These are phyloP conservation scores for Diaporthe vexans DNA, from an alignment of 2,329 filamentous ascomycete genomes.

Conservation along the genomic window DNA sequence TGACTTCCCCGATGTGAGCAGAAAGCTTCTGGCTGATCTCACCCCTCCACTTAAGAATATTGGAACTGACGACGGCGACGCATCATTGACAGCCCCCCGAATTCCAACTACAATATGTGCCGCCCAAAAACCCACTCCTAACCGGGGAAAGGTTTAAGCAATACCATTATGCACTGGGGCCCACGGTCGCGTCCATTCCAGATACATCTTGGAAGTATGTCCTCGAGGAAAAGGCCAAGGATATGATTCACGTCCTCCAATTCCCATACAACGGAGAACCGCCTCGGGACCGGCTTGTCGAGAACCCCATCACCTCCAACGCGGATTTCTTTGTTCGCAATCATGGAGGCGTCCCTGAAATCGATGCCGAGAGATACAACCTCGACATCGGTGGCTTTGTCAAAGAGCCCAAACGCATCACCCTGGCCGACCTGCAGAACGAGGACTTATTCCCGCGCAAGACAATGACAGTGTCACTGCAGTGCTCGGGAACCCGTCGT, in stretches of 20 bases:
- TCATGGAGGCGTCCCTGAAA: conserved; percentile 78
- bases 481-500: conserved; percentile 78
- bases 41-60: background rate
- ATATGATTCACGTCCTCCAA: conserved; percentile 73
- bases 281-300: conserved; percentile 68
- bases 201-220: conserved; percentile 72
- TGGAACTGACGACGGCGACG: conserved; percentile 42
- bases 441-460: conserved; percentile 72
- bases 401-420: conserved; percentile 68
- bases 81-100: conserved; percentile 58
- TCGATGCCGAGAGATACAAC: conserved; percentile 67
- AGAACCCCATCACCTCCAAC: conserved; percentile 72
- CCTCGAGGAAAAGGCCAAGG: conserved; percentile 68
- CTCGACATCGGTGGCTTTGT: conserved; percentile 70
- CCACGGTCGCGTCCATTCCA: conserved; percentile 58
- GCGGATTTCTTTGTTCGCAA: conserved; percentile 72
- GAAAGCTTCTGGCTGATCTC: background rate
- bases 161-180: conserved; percentile 68
- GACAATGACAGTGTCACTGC: conserved; percentile 71
- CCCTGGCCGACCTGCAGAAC: conserved; percentile 71
- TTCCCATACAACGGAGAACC: conserved; percentile 77
- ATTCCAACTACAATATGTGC: conserved; percentile 68
- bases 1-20: conserved; percentile 57
- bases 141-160: conserved; percentile 69
- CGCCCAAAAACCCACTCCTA: conserved; percentile 70